Conservation (phyloP, 768 basidiomycete species). For the Lyophyllum semitale region DNA sequence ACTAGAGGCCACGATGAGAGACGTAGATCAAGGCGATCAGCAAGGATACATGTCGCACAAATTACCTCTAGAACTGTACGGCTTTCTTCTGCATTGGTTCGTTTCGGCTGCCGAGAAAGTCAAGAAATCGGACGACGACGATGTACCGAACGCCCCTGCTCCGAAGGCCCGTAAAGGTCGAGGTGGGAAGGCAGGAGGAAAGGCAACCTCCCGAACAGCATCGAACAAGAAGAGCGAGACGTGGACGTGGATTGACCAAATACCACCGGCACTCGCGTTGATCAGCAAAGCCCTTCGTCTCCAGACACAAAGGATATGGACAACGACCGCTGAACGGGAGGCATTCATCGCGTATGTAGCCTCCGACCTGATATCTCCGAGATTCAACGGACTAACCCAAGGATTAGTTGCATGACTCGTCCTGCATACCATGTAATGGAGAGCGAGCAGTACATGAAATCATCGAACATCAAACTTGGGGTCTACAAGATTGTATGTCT, state of each 20-base stretch:
- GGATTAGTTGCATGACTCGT: slow-evolving; percentile 77
- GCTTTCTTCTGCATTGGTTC: slow-evolving; percentile 93
- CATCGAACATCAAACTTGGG: slow-evolving; percentile 63
- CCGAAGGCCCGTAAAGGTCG: slow-evolving; percentile 57
- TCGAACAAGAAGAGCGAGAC: slow-evolving; percentile 46
- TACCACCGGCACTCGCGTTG: slow-evolving; percentile 66
- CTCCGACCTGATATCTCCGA: background rate
- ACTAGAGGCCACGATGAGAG: slow-evolving; percentile 69
- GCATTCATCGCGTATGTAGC: slow-evolving; percentile 75
- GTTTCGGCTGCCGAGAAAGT: slow-evolving; percentile 79
- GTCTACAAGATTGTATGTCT: slow-evolving; percentile 88
- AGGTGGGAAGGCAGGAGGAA: slow-evolving; percentile 54
- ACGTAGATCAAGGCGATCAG: slow-evolving; percentile 70
- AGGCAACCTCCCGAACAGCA: slow-evolving; percentile 33
- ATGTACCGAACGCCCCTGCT: slow-evolving; percentile 35
- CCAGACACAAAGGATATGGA: slow-evolving; percentile 83
- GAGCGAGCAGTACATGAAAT: slow-evolving; percentile 88
- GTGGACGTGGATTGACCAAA: slow-evolving; percentile 82
- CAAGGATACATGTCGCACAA: slow-evolving; percentile 65
- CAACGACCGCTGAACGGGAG: slow-evolving; percentile 83
- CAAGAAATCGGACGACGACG: slow-evolving; percentile 50
- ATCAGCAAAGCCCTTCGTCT: slow-evolving; percentile 73
- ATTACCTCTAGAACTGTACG: slow-evolving; percentile 83
- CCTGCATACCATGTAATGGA: slow-evolving; percentile 89
- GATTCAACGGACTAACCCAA: slow-evolving; percentile 4